phyloP scores from a whole-genome alignment of 345 rosid genomes.

The Rhodomyrtus tomentosa region DNA sequence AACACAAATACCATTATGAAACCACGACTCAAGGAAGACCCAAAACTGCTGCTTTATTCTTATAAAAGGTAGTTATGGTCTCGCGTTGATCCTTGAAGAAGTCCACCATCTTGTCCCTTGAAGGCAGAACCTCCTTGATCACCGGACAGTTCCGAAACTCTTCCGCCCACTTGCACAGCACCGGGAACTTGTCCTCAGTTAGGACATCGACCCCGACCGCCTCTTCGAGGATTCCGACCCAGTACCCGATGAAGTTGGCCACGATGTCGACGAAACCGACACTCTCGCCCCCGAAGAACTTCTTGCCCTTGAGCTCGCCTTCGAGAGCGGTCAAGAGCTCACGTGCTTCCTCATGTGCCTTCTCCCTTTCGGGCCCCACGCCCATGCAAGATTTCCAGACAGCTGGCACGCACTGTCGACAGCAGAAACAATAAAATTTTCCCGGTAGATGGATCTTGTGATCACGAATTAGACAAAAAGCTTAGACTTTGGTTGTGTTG shows the following conservation, averaged over 20 bases:
- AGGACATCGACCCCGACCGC: slow-evolving; percentile 22
- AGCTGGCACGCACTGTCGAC: slow-evolving; percentile 11
- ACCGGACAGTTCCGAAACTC: slow-evolving; percentile 8
- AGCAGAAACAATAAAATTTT: not conserved
- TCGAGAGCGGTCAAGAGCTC: slow-evolving; percentile 31
- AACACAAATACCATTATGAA: too few relatives aligned
- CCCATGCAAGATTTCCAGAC: slow-evolving; percentile 18
- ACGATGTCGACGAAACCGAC: slow-evolving; percentile 46
- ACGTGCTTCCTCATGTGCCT: slow-evolving; percentile 18
- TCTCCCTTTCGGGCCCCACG: slow-evolving; percentile 14
- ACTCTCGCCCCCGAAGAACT: slow-evolving; percentile 46
- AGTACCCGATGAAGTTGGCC: slow-evolving; percentile 21
- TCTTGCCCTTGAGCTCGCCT: slow-evolving; percentile 34
- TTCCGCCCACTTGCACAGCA: slow-evolving; percentile 20
- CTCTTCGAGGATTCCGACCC: slow-evolving; percentile 25
- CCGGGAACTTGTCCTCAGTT: slow-evolving; percentile 33
- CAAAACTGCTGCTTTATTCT: not conserved
- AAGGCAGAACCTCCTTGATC: slow-evolving; percentile 26
- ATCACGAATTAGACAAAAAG: not conserved
- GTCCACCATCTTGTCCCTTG: not conserved
- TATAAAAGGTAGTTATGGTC: not conserved
- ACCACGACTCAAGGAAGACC: too few relatives aligned
- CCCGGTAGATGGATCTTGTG: not conserved
- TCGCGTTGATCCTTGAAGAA: slow-evolving; percentile 1
- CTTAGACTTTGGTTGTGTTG: too few relatives aligned